Conservation (phyloP, 345 rosid species). For the Eucalyptus coolabah region DNA sequence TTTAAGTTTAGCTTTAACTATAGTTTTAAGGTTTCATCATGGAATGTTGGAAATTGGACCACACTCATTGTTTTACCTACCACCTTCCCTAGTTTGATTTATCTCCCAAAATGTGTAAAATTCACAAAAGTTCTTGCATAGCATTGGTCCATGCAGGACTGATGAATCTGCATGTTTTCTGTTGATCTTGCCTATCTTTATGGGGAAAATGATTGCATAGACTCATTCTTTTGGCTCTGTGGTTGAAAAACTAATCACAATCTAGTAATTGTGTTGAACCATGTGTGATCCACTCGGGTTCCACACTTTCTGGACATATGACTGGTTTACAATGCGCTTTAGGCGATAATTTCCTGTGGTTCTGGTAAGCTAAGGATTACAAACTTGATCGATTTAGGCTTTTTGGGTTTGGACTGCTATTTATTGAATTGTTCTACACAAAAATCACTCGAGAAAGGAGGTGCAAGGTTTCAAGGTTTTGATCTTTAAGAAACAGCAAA, state of each 20-base stretch:
- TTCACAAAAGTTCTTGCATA: not conserved
- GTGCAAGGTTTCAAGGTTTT: not conserved
- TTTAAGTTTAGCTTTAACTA: not conserved
- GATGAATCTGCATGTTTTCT: not conserved
- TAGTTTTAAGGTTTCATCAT: not conserved
- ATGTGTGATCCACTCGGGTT: not conserved
- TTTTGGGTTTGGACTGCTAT: not conserved
- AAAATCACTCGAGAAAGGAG: not conserved
- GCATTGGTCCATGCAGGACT: not conserved
- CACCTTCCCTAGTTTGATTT: not conserved
- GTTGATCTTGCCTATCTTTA: not conserved
- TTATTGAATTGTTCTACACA: not conserved
- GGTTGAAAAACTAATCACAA: not conserved
- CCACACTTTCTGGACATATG: not conserved
- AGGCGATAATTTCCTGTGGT: not conserved
- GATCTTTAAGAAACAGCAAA: not conserved
- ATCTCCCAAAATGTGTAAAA: not conserved
- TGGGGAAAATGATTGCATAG: not conserved
- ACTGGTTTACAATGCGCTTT: not conserved
- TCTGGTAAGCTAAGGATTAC: not conserved
- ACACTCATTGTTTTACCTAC: not conserved
- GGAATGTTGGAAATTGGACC: not conserved
- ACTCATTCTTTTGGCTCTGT: not conserved
- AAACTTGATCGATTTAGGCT: not conserved
- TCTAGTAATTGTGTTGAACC: not conserved